phyloP scores from a whole-genome alignment of 2,329 filamentous ascomycete genomes.

The Aureobasidium vineae region DNA sequence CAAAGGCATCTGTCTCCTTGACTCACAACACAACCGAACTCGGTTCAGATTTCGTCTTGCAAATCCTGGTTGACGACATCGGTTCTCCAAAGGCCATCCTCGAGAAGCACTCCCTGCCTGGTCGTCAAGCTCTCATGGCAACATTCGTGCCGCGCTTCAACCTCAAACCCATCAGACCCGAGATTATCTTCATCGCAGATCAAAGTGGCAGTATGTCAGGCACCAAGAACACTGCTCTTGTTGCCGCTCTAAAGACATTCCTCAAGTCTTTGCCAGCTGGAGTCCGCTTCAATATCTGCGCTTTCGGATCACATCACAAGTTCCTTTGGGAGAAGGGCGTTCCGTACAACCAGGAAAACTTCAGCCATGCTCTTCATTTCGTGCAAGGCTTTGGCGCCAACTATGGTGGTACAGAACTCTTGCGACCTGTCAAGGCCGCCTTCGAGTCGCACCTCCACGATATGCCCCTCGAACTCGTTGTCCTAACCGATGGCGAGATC shows the following conservation, averaged over 20 bases:
- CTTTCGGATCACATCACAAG: slow-evolving; percentile 55
- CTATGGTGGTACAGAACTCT: slow-evolving; percentile 57
- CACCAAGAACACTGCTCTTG: slow-evolving; percentile 54
- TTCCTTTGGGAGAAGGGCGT: slow-evolving; percentile 52
- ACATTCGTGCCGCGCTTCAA: slow-evolving; percentile 69
- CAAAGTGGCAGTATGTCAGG: slow-evolving; percentile 64
- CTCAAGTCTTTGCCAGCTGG: slow-evolving; percentile 64
- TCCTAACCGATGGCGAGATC: slow-evolving; percentile 58
- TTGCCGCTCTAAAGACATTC: slow-evolving; percentile 60
- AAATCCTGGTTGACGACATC: slow-evolving; percentile 60
- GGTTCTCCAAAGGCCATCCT: slow-evolving; percentile 63
- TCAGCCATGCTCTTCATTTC: slow-evolving; percentile 47
- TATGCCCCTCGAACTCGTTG: slow-evolving; percentile 53
- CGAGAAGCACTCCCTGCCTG: slow-evolving; percentile 62
- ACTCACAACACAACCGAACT: slow-evolving; percentile 55
- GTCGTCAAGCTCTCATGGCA: slow-evolving; percentile 66
- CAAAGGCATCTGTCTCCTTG: slow-evolving; percentile 62
- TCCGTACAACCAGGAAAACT: slow-evolving; percentile 47
- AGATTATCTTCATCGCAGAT: slow-evolving; percentile 72
- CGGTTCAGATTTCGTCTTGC: slow-evolving; percentile 65
- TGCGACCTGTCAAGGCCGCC: slow-evolving; percentile 48
- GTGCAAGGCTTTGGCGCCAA: slow-evolving; percentile 46
- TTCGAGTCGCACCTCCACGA: slow-evolving; percentile 49
- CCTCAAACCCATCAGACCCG: slow-evolving; percentile 56
- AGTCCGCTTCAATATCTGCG: slow-evolving; percentile 68